Conservation (phyloP, 192 early-diverging fungal species). For the Umbelopsis vinacea region DNA sequence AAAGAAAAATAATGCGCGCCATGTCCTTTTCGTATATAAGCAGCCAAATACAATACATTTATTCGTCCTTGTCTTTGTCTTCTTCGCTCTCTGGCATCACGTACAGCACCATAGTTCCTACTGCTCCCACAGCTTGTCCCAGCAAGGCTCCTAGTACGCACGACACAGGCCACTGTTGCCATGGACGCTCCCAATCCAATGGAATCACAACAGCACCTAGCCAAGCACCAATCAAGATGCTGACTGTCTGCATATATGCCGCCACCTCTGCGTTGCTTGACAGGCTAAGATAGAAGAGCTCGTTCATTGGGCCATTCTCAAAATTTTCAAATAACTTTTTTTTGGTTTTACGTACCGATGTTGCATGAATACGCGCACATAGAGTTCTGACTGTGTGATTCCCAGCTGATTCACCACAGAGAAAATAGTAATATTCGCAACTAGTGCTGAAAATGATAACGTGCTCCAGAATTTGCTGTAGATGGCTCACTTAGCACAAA, state of each 20-base stretch:
- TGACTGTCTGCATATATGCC: constrained; percentile 49
- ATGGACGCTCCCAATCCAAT: constrained; percentile 59
- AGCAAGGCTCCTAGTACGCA: constrained; percentile 44
- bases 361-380: constrained; percentile 10
- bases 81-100: neutral
- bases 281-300: constrained; percentile 32
- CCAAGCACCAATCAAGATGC: constrained; percentile 55
- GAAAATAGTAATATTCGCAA: neutral
- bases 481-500: neutral
- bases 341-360: constrained; percentile 16
- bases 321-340: too few species aligned
- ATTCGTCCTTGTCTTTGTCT: neutral
- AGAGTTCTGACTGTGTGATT: neutral
- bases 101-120: neutral
- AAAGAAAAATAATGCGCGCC: neutral
- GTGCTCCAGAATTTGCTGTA: constrained; percentile 16
- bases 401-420: neutral
- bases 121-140: constrained; percentile 39
- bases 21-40: neutral
- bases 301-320: neutral
- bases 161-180: constrained; percentile 49
- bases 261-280: constrained; percentile 46
- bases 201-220: constrained; percentile 59
- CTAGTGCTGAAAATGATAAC: neutral
- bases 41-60: neutral